Base-by-base conservation (phyloP, 495 filamentous ascomycete species). In the Penicillium goetzii region DNA sequence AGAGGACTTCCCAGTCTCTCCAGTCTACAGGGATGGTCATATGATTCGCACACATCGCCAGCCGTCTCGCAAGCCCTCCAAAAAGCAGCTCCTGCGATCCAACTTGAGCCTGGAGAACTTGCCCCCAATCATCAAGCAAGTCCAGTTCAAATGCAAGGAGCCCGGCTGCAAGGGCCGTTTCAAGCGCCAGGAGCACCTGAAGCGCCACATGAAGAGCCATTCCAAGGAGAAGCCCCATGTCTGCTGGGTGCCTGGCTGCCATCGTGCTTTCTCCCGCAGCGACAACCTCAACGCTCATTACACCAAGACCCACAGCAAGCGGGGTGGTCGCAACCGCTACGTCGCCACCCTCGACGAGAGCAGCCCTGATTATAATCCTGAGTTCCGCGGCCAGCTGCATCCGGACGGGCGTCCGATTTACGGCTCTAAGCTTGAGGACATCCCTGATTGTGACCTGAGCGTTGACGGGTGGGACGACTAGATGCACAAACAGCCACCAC, bases 181-280 rank as follows among this genome's bases (percentile, higher is more conserved):
- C 68, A 86, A 86, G 72, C 71, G 87, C 50, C 83, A 84, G 38
- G 88, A 90, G 60, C 88, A 90, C 61, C 71, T 89, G 1, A 89
- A 88, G 72, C 78, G 88, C 17, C 88, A 91, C 67, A 81, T 83
- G 68, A 80, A 81, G 62, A 86, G 81, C 41, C 85, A 87, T 56
- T 85, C 83, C 15, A 79, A 80, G 59, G 84, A 85, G 58, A 83
- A 79, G 62, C 85, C 85, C 15, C 77, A 80, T 71, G 72, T 81
- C 2, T 81, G 79, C 60, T 81, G 77, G 78, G 79, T 81, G 5
- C 77, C 78, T 3, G 80, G 72, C 5, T 83, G 80, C 43, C 75
- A 78, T 34, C 77, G 76, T 2, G 76, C 75, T 1, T 83, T 83
- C 63, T 78, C 76, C 0, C 73, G 80, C 45, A 81, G 79, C 30